A percentile compares a stretch with the other conserved stretches of the same genome.
These are phyloP conservation scores for Heliamphora pulchella DNA, from an alignment of 179 eudicot genomes.

Conservation along the genomic window DNA sequence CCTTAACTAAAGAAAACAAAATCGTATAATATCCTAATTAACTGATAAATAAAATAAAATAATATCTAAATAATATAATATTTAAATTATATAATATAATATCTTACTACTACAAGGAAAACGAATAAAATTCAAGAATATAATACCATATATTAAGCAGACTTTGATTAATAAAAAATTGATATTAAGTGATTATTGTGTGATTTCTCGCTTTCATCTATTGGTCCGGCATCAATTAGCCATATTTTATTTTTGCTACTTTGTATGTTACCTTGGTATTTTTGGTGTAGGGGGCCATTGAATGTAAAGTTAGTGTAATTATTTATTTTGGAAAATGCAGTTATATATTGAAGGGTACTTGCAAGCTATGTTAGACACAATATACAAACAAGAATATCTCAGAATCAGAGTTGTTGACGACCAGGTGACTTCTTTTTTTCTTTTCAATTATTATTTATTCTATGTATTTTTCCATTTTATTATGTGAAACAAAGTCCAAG, in stretches of 20 bases:
- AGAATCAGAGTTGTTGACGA: slow-evolving; percentile 86
- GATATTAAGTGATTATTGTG: too few species aligned
- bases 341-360: slow-evolving; percentile 93
- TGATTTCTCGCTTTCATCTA: too few species aligned
- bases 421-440: slow-evolving; percentile 47
- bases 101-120: too few species aligned
- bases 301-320: not conserved
- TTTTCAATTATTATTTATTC: not conserved
- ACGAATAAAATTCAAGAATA: too few species aligned
- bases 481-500: not conserved
- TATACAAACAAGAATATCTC: slow-evolving; percentile 86
- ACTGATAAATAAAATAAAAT: too few species aligned
- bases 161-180: too few species aligned
- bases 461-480: not conserved
- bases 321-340: slow-evolving; percentile 38
- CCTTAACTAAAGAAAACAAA: too few species aligned
- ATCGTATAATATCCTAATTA: too few species aligned
- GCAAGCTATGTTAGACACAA: slow-evolving; percentile 93
- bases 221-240: not conserved
- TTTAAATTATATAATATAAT: too few species aligned
- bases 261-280: not conserved
- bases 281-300: not conserved
- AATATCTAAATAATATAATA: too few species aligned
- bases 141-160: too few species aligned
- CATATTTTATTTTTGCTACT: not conserved